These are phyloP conservation scores for Mikania micrantha DNA, from an alignment of 129 eudicot species.

Conservation along the genomic window DNA sequence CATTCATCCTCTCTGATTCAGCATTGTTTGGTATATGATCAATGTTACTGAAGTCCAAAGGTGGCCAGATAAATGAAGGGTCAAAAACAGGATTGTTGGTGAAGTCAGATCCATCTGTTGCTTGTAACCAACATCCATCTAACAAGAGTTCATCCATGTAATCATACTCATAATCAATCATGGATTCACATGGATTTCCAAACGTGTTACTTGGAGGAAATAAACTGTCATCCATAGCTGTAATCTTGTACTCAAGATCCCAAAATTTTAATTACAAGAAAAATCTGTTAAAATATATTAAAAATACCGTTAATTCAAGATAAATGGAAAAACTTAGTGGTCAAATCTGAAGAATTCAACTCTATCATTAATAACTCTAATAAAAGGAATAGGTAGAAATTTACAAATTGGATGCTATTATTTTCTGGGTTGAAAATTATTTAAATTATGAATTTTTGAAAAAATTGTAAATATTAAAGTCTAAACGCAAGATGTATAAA, in stretches of 20 bases:
- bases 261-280: conserved; percentile 6
- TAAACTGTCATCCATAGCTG: conserved; percentile 55
- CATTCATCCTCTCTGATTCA: conserved; percentile 49
- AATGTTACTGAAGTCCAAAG: conserved; percentile 34
- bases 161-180: conserved; percentile 77
- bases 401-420: background rate
- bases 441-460: background rate
- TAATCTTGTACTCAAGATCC: conserved; percentile 20
- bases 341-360: conserved; percentile 2
- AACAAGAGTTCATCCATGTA: conserved; percentile 69
- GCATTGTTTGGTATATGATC: conserved; percentile 18
- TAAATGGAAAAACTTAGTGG: background rate
- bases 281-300: conserved; percentile 25
- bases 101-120: conserved; percentile 61
- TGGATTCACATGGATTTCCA: conserved; percentile 40
- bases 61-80: conserved; percentile 54
- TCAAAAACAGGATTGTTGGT: conserved; percentile 47
- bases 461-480: too few relatives aligned
- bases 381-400: background rate
- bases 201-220: conserved; percentile 46
- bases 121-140: conserved; percentile 88
- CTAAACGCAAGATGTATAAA: too few relatives aligned
- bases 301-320: background rate
- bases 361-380: background rate
- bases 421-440: background rate